A percentile compares a stretch with the other conserved stretches of the same genome.
These are phyloP conservation scores for Cystofilobasidium bisporidii DNA, from an alignment of 768 basidiomycete species.

Conservation along the genomic window DNA sequence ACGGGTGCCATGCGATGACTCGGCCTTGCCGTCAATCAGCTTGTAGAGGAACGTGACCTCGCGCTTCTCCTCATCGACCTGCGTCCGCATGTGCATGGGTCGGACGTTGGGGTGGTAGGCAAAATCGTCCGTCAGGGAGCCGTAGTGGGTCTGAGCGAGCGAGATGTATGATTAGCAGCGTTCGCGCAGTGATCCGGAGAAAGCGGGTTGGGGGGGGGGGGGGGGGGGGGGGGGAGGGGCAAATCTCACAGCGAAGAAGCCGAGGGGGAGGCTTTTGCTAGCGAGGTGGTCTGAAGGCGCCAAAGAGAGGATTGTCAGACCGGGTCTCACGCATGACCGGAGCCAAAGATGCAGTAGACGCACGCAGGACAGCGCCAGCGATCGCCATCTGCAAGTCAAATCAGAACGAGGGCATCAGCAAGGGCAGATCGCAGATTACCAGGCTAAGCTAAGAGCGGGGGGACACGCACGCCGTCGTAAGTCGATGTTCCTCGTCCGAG, in stretches of 20 bases:
- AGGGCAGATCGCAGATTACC: background rate
- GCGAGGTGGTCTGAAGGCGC: constrained; percentile 58
- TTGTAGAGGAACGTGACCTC: constrained; percentile 93
- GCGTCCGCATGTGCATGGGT: constrained; percentile 91
- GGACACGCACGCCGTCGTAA: constrained; percentile 89
- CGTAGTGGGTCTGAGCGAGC: constrained; percentile 67
- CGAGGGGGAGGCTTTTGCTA: constrained; percentile 78
- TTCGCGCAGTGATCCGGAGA: no score
- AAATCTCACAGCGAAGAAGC: constrained; percentile 66
- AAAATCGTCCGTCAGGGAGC: constrained; percentile 88
- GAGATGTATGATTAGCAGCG: no score
- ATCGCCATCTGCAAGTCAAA: background rate
- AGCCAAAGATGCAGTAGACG: no score
- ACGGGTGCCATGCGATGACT: constrained; percentile 40
- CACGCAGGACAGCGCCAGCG: background rate
- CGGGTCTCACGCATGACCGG: no score
- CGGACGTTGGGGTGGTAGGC: constrained; percentile 83
- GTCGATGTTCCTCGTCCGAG: constrained; percentile 93
- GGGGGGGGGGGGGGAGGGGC: no score
- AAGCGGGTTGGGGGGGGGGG: no score
- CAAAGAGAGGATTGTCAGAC: background rate
- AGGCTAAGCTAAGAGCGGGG: constrained; percentile 71
- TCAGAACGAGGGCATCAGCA: constrained; percentile 1
- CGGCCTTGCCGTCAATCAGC: constrained; percentile 50
- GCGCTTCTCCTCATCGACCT: constrained; percentile 82